phyloP scores from a whole-genome alignment of 768 basidiomycete species.

The Rhizopogon roseolus region DNA sequence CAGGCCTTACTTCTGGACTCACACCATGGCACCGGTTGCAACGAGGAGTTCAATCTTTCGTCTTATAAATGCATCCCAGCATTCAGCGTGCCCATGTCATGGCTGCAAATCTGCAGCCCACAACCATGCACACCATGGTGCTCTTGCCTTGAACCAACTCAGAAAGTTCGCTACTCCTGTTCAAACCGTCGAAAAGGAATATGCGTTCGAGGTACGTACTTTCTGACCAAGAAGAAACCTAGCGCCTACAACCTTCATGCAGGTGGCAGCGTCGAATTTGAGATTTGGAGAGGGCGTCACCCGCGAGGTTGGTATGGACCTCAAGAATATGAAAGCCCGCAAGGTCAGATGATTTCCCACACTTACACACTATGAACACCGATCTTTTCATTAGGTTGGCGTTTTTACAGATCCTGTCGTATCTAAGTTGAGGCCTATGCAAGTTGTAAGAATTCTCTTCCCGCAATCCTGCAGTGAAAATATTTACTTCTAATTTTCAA shows the following conservation, averaged over 20 bases:
- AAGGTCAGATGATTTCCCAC: conserved; percentile 46
- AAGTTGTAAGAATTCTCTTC: conserved; percentile 51
- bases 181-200: conserved; percentile 71
- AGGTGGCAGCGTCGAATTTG: conserved; percentile 86
- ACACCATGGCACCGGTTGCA: conserved; percentile 33
- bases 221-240: not conserved
- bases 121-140: conserved; percentile 31
- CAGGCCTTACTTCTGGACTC: not conserved
- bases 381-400: conserved; percentile 58
- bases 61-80: conserved; percentile 72
- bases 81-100: conserved; percentile 78
- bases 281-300: conserved; percentile 91
- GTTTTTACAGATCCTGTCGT: conserved; percentile 92
- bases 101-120: conserved; percentile 46
- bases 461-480: not conserved
- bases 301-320: conserved; percentile 87
- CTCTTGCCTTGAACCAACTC: conserved; percentile 49
- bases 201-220: conserved; percentile 82
- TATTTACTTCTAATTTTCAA: conserved; percentile 21
- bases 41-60: conserved; percentile 64
- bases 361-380: conserved; percentile 5
- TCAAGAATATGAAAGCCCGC: conserved; percentile 88
- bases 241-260: not conserved
- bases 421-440: conserved; percentile 76
- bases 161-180: conserved; percentile 78